Conservation (phyloP, 306 rosid genomes). For the Urtica urens region DNA sequence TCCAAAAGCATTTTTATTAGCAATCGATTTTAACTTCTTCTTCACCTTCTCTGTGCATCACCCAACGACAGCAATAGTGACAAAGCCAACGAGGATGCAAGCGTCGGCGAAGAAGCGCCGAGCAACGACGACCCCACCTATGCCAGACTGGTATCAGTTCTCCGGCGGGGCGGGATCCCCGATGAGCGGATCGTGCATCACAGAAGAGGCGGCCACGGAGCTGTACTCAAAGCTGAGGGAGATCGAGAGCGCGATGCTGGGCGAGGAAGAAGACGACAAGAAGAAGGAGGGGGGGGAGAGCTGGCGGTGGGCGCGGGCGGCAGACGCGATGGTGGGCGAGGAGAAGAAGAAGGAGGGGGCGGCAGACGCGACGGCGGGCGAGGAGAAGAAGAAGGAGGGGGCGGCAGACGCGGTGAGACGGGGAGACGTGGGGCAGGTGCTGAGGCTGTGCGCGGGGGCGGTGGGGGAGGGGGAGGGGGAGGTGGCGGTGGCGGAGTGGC, state of each 20-base stretch:
- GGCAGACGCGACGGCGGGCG: conserved; percentile 48
- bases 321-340: too few relatives aligned
- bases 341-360: too few relatives aligned
- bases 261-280: too few relatives aligned
- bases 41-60: too few relatives aligned
- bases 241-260: conserved; percentile 81
- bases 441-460: conserved; percentile 65
- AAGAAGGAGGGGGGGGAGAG: too few relatives aligned
- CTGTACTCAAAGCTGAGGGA: conserved; percentile 71
- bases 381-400: conserved; percentile 54
- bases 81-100: conserved; percentile 30
- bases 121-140: conserved; percentile 39
- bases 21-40: too few relatives aligned
- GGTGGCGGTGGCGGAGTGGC: conserved; percentile 55
- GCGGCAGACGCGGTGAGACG: conserved; percentile 52
- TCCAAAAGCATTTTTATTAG: too few relatives aligned
- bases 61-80: too few relatives aligned
- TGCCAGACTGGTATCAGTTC: conserved; percentile 37
- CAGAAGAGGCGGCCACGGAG: conserved; percentile 51
- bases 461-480: conserved; percentile 59
- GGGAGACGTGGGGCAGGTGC: conserved; percentile 55
- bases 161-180: conserved; percentile 67
- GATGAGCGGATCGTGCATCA: conserved; percentile 62
- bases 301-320: too few relatives aligned
- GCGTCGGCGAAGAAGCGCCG: conserved; percentile 65